Base-by-base conservation (phyloP, 768 basidiomycete genomes). In the Lentinula detonsa region DNA sequence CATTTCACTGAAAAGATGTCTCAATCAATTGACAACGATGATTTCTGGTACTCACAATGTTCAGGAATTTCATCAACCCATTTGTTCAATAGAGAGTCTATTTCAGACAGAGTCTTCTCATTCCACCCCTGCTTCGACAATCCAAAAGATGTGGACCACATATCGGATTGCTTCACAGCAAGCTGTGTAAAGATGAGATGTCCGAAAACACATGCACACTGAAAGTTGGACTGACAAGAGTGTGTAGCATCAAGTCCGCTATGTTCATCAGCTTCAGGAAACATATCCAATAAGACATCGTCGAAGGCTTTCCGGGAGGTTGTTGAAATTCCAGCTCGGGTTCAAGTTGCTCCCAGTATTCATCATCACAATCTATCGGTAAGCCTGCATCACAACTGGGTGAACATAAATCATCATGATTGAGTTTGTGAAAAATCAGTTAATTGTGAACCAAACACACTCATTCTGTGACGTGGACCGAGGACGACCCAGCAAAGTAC, bases 41-140 rank as follows among this genome's bases (percentile, higher is more conserved):
- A 18, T 37, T 16, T 18, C 9, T 5, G 7, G 15, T 28, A 66
- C 67, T 10, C 10, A 77, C 78, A 67, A 67, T 86, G 85, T 45
- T 78, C 74, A 2, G 91, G 91, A 2, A 93, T 76, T 2, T 81
- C 76, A 58, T 89, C 85, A 53, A 88, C 79, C 91, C 91, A 93
- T n/a, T 82, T 79, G 65, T 92, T 91, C 67, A 93, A 73, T 2
- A 84, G 82, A 3, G 87, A 85, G 72, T 93, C 91, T 4, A 93
- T 76, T 60, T 90, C 87, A 7, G 83, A 81, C 4, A 93, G 84
- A 21, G 85, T 79, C 42, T 82, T 80, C 58, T 87, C 80, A 58
- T 88, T 85, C 72, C 85, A 90, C 60, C 85, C 73, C 4, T 18
- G n/a, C 33, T 40, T 53, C 5, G 51, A 54, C 60, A 55, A 2